Evolutionary conservation across 306 rosid genomes (phyloP), one percentile per base, ranked within the genome.

Genomic region (Glycine latifolia): DNA sequence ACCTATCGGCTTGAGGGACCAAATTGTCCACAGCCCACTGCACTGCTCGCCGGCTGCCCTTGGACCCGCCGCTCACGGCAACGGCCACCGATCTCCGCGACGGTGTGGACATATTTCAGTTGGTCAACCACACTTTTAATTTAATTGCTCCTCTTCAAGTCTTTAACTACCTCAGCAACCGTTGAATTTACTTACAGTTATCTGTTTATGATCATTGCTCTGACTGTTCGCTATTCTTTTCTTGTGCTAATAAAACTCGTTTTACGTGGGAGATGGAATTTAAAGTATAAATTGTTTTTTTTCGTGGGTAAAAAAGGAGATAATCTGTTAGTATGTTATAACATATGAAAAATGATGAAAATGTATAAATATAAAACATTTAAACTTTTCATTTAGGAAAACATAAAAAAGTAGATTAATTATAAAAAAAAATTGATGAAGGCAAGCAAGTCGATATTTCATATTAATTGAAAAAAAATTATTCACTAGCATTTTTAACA

Each of bases 11-110:
- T 78, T 71, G 83, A 81, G 91, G 89, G 71, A 87, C 78, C 17
- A 91, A 92, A 87, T 95, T 91, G 77, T 89, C 85, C 72, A 86
- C 85, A 47, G 98, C 92, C 98, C 98, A 92, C 58, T 55, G 85
- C 14, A 95, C 89, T 10, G 99, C 97, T 73, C 97, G 88, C 35
- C 85, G 85, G 91, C 99, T 95, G 35, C 89, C 94, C 67, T 53
- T 86, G 58, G 90, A 88, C 20, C 11, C 12, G 86, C 88, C 87
- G 10, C 86, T 87, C 35, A 92, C 93, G 66, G 97, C 99, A 26
- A 95, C 95, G 4, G 92, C 94, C 26, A 95, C 92, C 8, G 95
- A 87, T 83, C 84, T 85, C 90, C 85, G 26, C 33, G 55, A 12
- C 60, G 76, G 84, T 58, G 12, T 69, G 4, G 82, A 77, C 86